Percentiles rank a stretch among this genome's conserved stretches.
These are phyloP conservation scores for Exutisphaerella laricina DNA, from an alignment of 2,329 filamentous ascomycete species.

Conservation along the genomic window DNA sequence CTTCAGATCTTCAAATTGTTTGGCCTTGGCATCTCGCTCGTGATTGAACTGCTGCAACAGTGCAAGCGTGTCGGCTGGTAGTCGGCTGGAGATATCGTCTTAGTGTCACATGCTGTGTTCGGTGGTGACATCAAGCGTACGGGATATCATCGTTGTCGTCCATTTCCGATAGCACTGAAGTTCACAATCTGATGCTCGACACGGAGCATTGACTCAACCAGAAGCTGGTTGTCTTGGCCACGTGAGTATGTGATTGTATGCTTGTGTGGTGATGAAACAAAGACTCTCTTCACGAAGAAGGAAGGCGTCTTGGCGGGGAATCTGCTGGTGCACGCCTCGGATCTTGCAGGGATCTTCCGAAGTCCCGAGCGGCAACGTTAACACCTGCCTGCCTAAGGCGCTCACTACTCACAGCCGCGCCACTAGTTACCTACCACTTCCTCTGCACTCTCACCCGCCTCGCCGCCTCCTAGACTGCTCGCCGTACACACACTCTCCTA, in stretches of 20 bases:
- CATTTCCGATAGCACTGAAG: constrained; percentile 10
- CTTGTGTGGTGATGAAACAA: no score
- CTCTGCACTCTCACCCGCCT: background rate
- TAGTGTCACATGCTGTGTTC: constrained; percentile 7
- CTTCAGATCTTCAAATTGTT: constrained; percentile 64
- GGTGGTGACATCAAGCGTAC: constrained; percentile 13
- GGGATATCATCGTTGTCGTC: constrained; percentile 22
- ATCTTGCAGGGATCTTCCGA: no score
- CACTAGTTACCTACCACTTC: background rate
- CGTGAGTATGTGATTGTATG: no score
- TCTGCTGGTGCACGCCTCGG: no score
- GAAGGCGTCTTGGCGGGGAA: no score
- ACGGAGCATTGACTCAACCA: background rate
- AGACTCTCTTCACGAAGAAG: no score
- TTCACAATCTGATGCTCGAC: background rate
- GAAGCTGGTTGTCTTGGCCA: background rate
- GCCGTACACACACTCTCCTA: background rate
- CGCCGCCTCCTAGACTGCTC: background rate
- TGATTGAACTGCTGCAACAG: constrained; percentile 69
- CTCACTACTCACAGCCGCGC: no score
- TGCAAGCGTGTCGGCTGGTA: constrained; percentile 61
- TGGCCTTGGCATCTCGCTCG: constrained; percentile 62
- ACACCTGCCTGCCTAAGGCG: no score
- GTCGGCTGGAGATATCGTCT: constrained; percentile 43
- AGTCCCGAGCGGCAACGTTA: no score